phyloP scores from a whole-genome alignment of 805 yeast genomes.

The Hanseniaspora vineae region DNA sequence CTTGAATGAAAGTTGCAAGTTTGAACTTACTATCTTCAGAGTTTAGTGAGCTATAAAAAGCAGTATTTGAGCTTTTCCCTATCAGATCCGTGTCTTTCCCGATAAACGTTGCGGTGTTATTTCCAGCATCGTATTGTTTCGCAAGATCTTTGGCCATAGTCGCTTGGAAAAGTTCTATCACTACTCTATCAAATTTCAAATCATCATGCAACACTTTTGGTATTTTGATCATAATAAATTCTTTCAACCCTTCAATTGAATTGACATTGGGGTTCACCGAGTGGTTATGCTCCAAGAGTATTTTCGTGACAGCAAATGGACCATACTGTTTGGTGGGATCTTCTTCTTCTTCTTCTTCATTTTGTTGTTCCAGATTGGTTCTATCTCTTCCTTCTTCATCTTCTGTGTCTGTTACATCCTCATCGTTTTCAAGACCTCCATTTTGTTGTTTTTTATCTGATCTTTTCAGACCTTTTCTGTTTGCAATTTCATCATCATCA shows the following conservation, averaged over 20 bases:
- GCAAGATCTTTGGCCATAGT: constrained; percentile 11
- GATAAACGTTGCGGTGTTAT: neutral
- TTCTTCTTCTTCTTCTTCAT: neutral
- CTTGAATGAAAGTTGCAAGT: constrained; percentile 22
- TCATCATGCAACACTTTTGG: constrained; percentile 23
- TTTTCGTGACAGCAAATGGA: constrained; percentile 23
- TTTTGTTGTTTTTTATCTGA: neutral
- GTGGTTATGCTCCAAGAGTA: constrained; percentile 24
- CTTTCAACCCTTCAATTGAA: constrained; percentile 8
- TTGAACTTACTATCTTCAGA: constrained; percentile 12
- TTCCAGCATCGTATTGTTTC: neutral
- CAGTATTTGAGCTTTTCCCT: neutral
- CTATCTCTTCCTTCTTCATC: neutral
- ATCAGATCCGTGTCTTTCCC: neutral
- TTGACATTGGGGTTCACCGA: constrained; percentile 21
- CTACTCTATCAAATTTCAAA: constrained; percentile 22
- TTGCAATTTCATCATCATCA: neutral
- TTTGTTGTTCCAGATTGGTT: neutral
- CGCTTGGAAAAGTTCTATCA: constrained; percentile 19
- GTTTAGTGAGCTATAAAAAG: neutral
- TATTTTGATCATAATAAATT: constrained; percentile 22
- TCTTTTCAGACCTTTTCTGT: neutral
- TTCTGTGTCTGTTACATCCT: neutral
- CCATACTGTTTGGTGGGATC: constrained; percentile 8
- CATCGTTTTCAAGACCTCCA: neutral